phyloP scores from a whole-genome alignment of 208 protist genomes.

The Trypanosoma melophagium region DNA sequence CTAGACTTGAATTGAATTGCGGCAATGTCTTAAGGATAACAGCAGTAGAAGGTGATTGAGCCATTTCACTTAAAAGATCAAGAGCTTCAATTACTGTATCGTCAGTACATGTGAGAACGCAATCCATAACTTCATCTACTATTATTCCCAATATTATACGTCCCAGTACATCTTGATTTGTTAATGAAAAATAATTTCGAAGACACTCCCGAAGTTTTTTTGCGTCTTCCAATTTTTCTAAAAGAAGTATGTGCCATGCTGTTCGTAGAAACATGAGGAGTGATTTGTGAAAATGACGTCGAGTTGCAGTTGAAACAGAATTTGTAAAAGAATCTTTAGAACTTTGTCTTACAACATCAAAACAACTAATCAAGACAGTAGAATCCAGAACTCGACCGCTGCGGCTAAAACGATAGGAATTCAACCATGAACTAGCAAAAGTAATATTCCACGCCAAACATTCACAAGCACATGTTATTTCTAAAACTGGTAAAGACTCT shows the following conservation, averaged over 20 bases:
- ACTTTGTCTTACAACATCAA: conserved; percentile 17
- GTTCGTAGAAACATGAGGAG: conserved; percentile 23
- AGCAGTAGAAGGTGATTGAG: conserved; percentile 23
- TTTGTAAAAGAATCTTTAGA: conserved; percentile 2
- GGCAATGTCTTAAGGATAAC: conserved; percentile 19
- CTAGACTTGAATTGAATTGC: conserved; percentile 17
- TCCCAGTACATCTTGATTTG: conserved; percentile 3
- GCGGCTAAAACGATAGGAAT: conserved; percentile 14
- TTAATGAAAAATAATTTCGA: conserved; percentile 15
- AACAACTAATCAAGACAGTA: conserved; percentile 11
- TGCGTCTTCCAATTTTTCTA: conserved; percentile 13
- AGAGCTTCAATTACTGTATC: conserved; percentile 25
- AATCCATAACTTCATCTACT: conserved; percentile 27
- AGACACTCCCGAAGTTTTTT: conserved; percentile 17
- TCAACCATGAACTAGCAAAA: conserved; percentile 25
- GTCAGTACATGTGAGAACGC: conserved; percentile 10
- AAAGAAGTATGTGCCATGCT: conserved; percentile 21
- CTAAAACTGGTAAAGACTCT: neutral
- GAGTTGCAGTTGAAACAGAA: conserved; percentile 4
- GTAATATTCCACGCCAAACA: conserved; percentile 27
- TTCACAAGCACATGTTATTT: conserved; percentile 24
- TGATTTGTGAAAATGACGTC: conserved; percentile 24
- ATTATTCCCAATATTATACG: conserved; percentile 13
- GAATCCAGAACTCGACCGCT: conserved; percentile 11
- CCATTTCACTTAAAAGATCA: conserved; percentile 28